Evolutionary conservation across 106 monocot species (phyloP).

Genomic region (Allium cepa): DNA sequence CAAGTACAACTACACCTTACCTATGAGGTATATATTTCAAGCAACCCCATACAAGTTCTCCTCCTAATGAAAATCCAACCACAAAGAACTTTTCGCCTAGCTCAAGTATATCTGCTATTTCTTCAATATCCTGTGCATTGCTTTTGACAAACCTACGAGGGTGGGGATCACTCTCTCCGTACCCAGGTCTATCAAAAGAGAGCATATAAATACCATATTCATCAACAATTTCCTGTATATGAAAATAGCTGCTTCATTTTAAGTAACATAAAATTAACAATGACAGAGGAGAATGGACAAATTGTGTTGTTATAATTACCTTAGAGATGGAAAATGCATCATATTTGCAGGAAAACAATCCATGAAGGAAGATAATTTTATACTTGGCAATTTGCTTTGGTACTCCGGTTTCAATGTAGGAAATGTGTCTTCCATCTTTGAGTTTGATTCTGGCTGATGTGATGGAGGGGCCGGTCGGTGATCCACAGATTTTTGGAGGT

Average conservation of each 20-base stretch:
- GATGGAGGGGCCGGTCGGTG: constrained; percentile 33
- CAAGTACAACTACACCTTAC: neutral
- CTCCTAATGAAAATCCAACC: constrained; percentile 51
- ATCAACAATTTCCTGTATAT: constrained; percentile 32
- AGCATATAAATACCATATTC: constrained; percentile 39
- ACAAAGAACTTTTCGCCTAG: constrained; percentile 51
- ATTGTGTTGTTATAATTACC: constrained; percentile 12
- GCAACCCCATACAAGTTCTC: constrained; percentile 13
- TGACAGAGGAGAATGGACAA: neutral
- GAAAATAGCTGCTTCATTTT: neutral
- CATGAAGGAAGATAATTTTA: constrained; percentile 44
- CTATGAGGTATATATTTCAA: constrained; percentile 15
- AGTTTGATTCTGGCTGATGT: constrained; percentile 48
- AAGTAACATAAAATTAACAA: neutral
- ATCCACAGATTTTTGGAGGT: constrained; percentile 40
- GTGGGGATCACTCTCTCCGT: constrained; percentile 66
- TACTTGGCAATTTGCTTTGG: constrained; percentile 34
- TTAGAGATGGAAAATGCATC: constrained; percentile 20
- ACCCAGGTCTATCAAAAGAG: constrained; percentile 51
- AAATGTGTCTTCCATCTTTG: constrained; percentile 44
- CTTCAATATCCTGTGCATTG: constrained; percentile 43
- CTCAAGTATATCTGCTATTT: constrained; percentile 41
- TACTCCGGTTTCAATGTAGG: constrained; percentile 42
- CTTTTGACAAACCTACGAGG: constrained; percentile 34
- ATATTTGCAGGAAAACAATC: constrained; percentile 22